Conservation (phyloP, 1,284 basidiomycete species). For the Cutaneotrichosporon cavernicola region DNA sequence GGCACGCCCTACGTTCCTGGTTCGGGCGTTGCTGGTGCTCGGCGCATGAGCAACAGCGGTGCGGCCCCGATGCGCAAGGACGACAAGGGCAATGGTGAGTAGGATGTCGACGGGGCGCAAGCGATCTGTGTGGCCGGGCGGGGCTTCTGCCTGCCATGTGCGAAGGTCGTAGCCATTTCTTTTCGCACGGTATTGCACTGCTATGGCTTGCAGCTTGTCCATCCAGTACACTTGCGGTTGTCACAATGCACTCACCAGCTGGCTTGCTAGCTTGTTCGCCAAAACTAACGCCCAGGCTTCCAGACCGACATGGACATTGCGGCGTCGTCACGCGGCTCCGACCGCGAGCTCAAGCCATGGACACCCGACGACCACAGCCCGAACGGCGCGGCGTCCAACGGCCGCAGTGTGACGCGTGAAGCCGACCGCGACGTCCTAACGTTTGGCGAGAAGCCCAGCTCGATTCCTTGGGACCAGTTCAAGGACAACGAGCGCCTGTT, state of each 20-base stretch:
- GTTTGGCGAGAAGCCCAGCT: conserved; percentile 40
- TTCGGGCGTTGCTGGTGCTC: conserved; percentile 8
- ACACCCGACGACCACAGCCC: conserved; percentile 52
- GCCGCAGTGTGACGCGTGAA: conserved; percentile 2
- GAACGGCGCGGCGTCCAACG: conserved; percentile 26
- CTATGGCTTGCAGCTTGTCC: neutral
- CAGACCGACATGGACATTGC: conserved; percentile 86
- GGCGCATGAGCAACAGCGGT: conserved; percentile 20
- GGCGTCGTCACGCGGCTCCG: conserved; percentile 53
- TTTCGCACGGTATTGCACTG: too few relatives aligned
- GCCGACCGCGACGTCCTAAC: conserved; percentile 40
- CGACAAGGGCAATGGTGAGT: conserved; percentile 26
- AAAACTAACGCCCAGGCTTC: conserved; percentile 62
- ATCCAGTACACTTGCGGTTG: neutral
- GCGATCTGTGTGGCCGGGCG: neutral
- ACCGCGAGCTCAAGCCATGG: conserved; percentile 85
- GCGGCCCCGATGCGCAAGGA: conserved; percentile 13
- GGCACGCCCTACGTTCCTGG: conserved; percentile 9
- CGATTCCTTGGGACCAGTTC: conserved; percentile 86
- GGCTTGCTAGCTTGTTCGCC: neutral
- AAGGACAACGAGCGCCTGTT: conserved; percentile 89
- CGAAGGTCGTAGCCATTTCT: neutral
- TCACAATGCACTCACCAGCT: neutral
- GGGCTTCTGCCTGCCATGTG: neutral
- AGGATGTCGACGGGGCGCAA: neutral